Evolutionary conservation across 1,284 basidiomycete genomes (phyloP), one percentile per base, ranked within the genome.

Genomic region (Trichosporon inkin): DNA sequence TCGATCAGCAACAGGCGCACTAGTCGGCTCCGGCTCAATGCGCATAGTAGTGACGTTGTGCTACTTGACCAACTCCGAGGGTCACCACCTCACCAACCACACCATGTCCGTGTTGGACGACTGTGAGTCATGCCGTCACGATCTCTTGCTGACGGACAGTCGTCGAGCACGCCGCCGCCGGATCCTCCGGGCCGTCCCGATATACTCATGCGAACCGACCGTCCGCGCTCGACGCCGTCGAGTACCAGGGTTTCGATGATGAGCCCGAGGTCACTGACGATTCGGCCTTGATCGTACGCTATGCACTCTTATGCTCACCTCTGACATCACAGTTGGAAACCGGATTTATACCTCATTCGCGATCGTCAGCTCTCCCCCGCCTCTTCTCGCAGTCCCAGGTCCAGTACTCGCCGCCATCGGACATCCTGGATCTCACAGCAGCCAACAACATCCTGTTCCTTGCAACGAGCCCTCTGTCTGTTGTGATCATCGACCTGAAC

Each of bases 161-260:
- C 76, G 89, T 94, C 70, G 89, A 93, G 75, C 91, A 93, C 74
- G 82, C 89, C 35, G 80, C 77, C 8, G 72, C 83, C 22, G 82
- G 17, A 32, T 49, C 84, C 14, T 82, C 85, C 16, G 62, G 57
- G 10, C 61, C 68, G 11, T 60, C 67, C 24, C 62, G 65, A 17
- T 66, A 67, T 40, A 53, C 64, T 7, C 32, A 40, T 13, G 70
- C 77, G 51, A 82, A 83, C 1, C 75, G 85, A 20, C 82, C 84
- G 6, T 49, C 44, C 5, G 44, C 44, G 44, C 44, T 49, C 24
- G 44, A 49, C 14, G 77, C 84, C 41, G 78, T 92, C 35, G 85
- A 88, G 57, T 92, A 89, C 70, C 88, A 94, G 72, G 92, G 91
- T 11, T 94, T 92, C 70, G 92, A 94, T 76, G 83, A 84, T 20